Base-by-base conservation (phyloP, 192 early-diverging fungal genomes). In the Dispira simplex region DNA sequence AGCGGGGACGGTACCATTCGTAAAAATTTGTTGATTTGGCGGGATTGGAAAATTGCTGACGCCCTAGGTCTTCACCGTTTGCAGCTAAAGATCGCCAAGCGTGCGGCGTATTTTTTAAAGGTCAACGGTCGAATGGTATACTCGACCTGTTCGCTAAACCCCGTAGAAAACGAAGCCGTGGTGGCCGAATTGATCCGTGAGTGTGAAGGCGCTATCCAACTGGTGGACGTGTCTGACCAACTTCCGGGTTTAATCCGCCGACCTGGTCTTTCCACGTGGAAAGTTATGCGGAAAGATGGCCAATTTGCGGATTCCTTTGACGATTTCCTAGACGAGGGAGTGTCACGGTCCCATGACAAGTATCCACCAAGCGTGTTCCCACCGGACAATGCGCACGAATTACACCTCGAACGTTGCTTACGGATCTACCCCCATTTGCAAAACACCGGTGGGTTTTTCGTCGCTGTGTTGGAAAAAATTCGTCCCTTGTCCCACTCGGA, bases 371-470 rank as follows among this genome's bases (percentile, higher is more conserved):
- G 73, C 52, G 73, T 85, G 62, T 87, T 86, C 75, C 81, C 86
- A 28, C 76, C 81, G 13, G 66, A 70, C 51, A 79, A 87, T 46
- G 79, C 80, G 46, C 73, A 75, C 11, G 71, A 77, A 32, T 70
- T 87, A 47, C 68, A 83, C 45, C 70, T 90, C 60, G 85, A 88
- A 27, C 79, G 83, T 71, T 89, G 86, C 73, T 63, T 98, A 70
- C 86, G 97, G 44, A 84, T 99, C 44, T 91, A 91, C 68, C 93
- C 97, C 60, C 88, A 90, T 59, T 67, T 85, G 63, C 97, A 99
- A 77, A 86, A 99, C 76, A 96, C 93, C 11, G 97, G 97, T 49
- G 97, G 92, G 13, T 99, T 99, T 77, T 99, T 99, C 81, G 87
- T 99, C 21, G 92, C 93, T 28, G 90, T 98, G 11, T 77, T 99